Evolutionary conservation across 2,329 filamentous ascomycete species (phyloP), one percentile per base, ranked within the genome.

Genomic region (Ascochyta koolunga): DNA sequence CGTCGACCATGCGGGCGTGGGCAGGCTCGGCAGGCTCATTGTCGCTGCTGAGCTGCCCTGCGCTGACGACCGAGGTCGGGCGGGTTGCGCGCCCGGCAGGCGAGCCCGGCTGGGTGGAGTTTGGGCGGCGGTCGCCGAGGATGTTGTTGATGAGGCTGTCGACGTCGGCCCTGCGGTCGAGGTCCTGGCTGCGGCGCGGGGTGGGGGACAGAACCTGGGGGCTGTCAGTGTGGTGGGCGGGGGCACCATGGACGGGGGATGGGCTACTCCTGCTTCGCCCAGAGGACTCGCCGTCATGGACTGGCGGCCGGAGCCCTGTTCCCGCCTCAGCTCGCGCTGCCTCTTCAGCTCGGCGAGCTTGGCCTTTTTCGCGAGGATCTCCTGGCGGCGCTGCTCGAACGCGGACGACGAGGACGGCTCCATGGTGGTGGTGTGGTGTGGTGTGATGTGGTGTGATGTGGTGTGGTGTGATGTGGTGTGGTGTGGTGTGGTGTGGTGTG

Each of bases 271-370:
- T n/a, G 96, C 91, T 79, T 96, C 91, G 74, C 83, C 84, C 47
- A 85, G 77, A 45, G 84, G 78, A 70, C 85, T 84, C 55, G 86
- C 86, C 11, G 63, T 70, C 72, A 86, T 89, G 1, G 71, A 72
- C 69, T 87, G 84, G 64, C 91, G 86, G 64, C 81, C 86, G 59
- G 83, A 84, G 55, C 82, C 85, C 66, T 90, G 86, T 73, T 96
- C 90, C 72, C 84, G 90, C 61, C 90, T 86, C 55, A 93, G 85
- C 66, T 96, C 92, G 67, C 95, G 86, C 79, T 97, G 92, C 59
- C 90, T 86, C 80, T 96, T 97, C 62, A 99, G 84, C 83, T 98
- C 95, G 43, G 91, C 93, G 68, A 99, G 91, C 82, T 95, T 97
- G 60, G 93, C 93, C 82, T 91, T 93, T 80, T 99, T 99, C 65